Conservation (phyloP, 148 eudicot genomes). For the Suaeda aralocaspica region DNA sequence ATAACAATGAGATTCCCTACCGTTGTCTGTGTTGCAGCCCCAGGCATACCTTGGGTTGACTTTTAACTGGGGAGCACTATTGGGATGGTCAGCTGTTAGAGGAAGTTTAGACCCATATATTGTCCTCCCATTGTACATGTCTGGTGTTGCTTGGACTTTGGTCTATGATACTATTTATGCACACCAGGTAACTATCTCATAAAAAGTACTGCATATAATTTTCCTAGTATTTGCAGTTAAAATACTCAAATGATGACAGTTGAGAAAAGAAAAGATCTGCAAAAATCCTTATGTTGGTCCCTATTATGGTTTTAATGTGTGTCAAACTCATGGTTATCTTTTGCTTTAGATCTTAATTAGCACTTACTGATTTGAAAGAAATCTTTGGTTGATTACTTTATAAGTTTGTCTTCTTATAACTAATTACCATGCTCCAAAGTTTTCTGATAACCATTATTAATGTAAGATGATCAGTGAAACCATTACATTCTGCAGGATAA, state of each 20-base stretch:
- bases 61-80: conserved; percentile 96
- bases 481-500: conserved; percentile 51
- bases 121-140: conserved; percentile 73
- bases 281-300: no score
- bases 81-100: conserved; percentile 94
- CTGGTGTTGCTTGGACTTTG: conserved; percentile 94
- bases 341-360: no score
- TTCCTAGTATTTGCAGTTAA: no score
- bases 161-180: conserved; percentile 97
- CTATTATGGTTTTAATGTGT: background rate
- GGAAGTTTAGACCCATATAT: conserved; percentile 83
- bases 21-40: conserved; percentile 53
- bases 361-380: no score
- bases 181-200: conserved; percentile 68
- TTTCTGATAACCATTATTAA: background rate
- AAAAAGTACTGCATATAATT: no score
- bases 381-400: no score
- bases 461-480: conserved; percentile 1
- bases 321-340: background rate
- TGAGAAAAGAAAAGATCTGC: no score
- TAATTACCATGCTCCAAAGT: background rate
- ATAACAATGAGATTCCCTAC: background rate
- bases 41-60: conserved; percentile 97
- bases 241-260: no score
- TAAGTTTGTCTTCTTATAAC: background rate